A percentile compares a stretch with the other conserved stretches of the same genome.
Conservation (phyloP, 1,284 basidiomycete genomes). For the Porodaedalea pini region DNA sequence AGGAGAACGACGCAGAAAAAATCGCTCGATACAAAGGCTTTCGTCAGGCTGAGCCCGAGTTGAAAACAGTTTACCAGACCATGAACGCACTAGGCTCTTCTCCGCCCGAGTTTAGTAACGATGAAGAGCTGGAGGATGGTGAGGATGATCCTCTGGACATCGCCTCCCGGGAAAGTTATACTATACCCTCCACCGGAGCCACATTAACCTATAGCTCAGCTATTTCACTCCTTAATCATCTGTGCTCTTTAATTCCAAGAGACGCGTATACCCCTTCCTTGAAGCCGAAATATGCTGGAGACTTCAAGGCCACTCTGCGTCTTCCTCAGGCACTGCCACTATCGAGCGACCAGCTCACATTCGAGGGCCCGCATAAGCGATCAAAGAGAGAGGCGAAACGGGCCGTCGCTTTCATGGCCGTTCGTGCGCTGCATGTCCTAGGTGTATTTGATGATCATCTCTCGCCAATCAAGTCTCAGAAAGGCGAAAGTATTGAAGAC, state of each 20-base stretch:
- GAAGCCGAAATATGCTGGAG: conserved; percentile 58
- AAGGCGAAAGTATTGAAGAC: conserved; percentile 46
- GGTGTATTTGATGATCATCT: conserved; percentile 78
- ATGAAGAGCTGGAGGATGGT: conserved; percentile 34
- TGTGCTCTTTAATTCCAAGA: conserved; percentile 71
- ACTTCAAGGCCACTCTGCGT: conserved; percentile 52
- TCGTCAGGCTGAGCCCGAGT: conserved; percentile 55
- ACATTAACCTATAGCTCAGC: conserved; percentile 73
- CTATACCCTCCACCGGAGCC: conserved; percentile 67
- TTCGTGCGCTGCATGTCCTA: conserved; percentile 60
- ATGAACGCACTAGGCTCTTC: conserved; percentile 33
- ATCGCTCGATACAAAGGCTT: conserved; percentile 56
- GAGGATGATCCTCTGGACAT: conserved; percentile 50
- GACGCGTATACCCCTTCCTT: conserved; percentile 63
- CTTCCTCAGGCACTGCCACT: conserved; percentile 71
- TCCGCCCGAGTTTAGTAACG: too few relatives aligned
- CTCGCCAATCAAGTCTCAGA: conserved; percentile 49
- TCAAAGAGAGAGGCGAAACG: conserved; percentile 79
- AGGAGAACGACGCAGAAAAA: conserved; percentile 52
- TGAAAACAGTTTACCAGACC: conserved; percentile 58
- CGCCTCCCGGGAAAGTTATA: conserved; percentile 63
- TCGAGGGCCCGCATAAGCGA: conserved; percentile 51
- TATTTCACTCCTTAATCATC: conserved; percentile 61
- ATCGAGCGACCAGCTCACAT: conserved; percentile 47
- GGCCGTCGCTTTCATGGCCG: conserved; percentile 73